Base-by-base conservation (phyloP, 2,329 filamentous ascomycete species). In the Curvularia sp. region DNA sequence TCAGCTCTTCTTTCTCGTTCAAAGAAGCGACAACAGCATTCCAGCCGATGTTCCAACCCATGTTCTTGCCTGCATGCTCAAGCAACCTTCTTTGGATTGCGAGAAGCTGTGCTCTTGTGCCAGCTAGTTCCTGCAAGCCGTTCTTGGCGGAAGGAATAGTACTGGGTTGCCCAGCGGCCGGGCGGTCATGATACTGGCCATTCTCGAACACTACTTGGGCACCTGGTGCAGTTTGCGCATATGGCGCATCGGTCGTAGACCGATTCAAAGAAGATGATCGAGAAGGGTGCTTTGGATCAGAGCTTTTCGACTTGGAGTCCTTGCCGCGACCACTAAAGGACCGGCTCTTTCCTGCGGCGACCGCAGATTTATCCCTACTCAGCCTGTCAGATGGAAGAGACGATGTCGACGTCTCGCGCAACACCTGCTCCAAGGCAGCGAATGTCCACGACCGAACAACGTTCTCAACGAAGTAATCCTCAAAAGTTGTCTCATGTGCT, bases 41-140 rank as follows among this genome's bases (percentile, higher is more conserved):
- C 92, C 91, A 96, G 0, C 89, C 91, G 62, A 91, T 86, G 51
- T 82, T 85, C 93, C 93, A 97, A 3, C 86, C 88, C 22, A 86
- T 82, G 58, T 86, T 85, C 69, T 86, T 87, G 2, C 91, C 93
- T 47, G 92, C 79, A 49, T 88, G 85, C 68, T 94, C 89, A 0
- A 98, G 81, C 5, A 95, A 85, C 62, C 91, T 92, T 55, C 94
- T 85, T 8, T 92, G 93, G 41, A 97, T 80, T 55, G 91, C 81
- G 60, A 92, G 89, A 2, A 98, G 83, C 70, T 97, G 92, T 5
- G 92, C 94, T 68, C 94, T 85, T 60, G 88, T 87, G 44, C 91
- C 91, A 35, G 93, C 91, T 24, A 98, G 81, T 54, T 96, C 90
- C 71, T 96, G 90, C 0, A 93, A 80, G 0, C 94, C 93, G 13